A percentile compares a stretch with the other conserved stretches of the same genome.
These are phyloP conservation scores for Penicillium fimorum DNA, from an alignment of 495 filamentous ascomycete genomes.

Conservation along the genomic window DNA sequence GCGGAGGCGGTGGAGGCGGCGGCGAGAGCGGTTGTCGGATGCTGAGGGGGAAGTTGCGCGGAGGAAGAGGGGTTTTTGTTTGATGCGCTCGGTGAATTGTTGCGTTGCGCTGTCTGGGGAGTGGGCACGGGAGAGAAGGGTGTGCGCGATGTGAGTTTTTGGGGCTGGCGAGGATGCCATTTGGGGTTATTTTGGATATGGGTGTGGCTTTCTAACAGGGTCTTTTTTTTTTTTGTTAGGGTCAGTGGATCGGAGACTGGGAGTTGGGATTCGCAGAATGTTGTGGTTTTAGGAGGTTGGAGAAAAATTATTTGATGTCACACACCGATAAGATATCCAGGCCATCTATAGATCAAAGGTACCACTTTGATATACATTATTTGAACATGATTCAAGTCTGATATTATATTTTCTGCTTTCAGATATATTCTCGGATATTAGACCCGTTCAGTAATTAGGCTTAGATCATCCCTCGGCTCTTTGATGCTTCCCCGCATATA, in stretches of 20 bases:
- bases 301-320: slow-evolving; percentile 28
- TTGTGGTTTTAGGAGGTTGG: slow-evolving; percentile 8
- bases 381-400: neutral
- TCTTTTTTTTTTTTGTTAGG: too few species aligned
- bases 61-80: slow-evolving; percentile 78
- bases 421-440: neutral
- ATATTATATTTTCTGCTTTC: neutral
- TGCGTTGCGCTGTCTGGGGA: slow-evolving; percentile 61
- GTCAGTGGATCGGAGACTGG: neutral
- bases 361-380: neutral
- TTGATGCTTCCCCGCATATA: slow-evolving; percentile 21
- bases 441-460: neutral
- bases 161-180: slow-evolving; percentile 33
- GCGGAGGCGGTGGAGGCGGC: slow-evolving; percentile 57
- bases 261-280: neutral
- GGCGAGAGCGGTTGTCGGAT: slow-evolving; percentile 61
- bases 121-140: slow-evolving; percentile 73
- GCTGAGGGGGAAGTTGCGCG: slow-evolving; percentile 64
- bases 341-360: slow-evolving; percentile 1
- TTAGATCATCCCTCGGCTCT: slow-evolving; percentile 15
- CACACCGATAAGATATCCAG: slow-evolving; percentile 24
- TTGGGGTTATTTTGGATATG: slow-evolving; percentile 4
- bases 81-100: slow-evolving; percentile 79
- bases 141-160: slow-evolving; percentile 55
- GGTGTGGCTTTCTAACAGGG: neutral